Base-by-base conservation (phyloP, 768 basidiomycete species). In the Royoungia palumana region DNA sequence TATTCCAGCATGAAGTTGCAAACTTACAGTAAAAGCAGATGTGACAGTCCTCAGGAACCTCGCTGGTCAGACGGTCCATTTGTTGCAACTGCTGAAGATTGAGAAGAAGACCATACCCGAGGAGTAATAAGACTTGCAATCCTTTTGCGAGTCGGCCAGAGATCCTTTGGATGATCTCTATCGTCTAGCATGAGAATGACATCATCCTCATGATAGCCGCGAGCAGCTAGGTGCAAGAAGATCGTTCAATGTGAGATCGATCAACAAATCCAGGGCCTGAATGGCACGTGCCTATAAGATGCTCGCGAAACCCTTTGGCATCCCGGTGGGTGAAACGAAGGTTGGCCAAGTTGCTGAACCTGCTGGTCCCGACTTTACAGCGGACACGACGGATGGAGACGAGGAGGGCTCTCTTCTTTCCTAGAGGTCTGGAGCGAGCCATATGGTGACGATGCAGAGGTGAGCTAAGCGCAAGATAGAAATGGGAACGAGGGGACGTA, bases 11-110 rank as follows among this genome's bases (percentile, higher is more conserved):
- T n/a, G 5, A 28, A 24, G 3, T 1, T 12, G 13, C 21, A 16
- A 11, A 22, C 75, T 32, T 52, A 82, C 81, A 83, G 35, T 80
- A 80, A 54, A 83, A 79, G 45, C 80, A 73, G 53, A 79, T 76
- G 3, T 64, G 72, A 44, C 79, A 78, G 0, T 75, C 11, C 10
- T 36, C 64, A 14, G 65, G 55, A 5, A 75, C 72, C 28, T 69
- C 73, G 4, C 59, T 51, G 0, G 77, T 75, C 6, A 83, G 61
- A 6, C 62, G 63, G 5, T 67, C 53, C 24, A 82, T 77, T 34
- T 74, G 71, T 4, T 50, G 57, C 12, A 78, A 44, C 79, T 60
- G 32, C 9, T 10, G 39, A 9, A 25, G 37, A 37, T 12, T 16
- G 16, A 17, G 25, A 6, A 4, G 2, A 39, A 37, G 17, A 19